Base-by-base conservation (phyloP, 148 eudicot species). In the Agrostemma githago region DNA sequence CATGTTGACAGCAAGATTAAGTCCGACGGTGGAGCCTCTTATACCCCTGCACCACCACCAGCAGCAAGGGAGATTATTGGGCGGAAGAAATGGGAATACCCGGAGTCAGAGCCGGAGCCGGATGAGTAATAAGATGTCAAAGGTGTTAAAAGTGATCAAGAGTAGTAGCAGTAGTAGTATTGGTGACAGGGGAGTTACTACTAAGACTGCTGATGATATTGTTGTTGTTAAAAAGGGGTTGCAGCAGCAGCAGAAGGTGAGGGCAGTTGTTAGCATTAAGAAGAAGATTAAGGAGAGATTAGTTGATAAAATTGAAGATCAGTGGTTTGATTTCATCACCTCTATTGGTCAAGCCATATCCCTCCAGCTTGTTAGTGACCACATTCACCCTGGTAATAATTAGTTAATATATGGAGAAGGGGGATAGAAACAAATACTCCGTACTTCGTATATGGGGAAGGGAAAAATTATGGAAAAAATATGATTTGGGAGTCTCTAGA, bases 211-310 rank as follows among this genome's bases (percentile, higher is more conserved):
- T 26, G 34, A 26, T 26, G 34, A 1, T 26, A 26, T 26, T 26
- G 34, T 1, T n/a, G n/a, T n/a, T 26, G 34, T 26, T 26, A 26
- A 26, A 26, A 26, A 26, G 34, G 34, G 34, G 34, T 1, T 26
- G 34, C 34, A 26, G 34, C 34, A n/a, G n/a, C n/a, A 26, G 34
- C 34, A 26, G 34, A 1, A 85, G 79, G 93, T 92, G 26, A 90
- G 71, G 71, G 97, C 97, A 41, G 82, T 84, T 72, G 74, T 92
- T 63, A 86, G 68, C 2, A 83, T 92, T 46, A 88, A 89, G 82
- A 92, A 83, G 81, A 92, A 92, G 82, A 85, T 92, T 80, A 90
- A 83, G 41, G 92, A 85, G 81, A 89, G 75, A 70, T 53, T 92
- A 56, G 72, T 46, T 79, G 93, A 90, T 38, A 92, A 86, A 85